phyloP scores from a whole-genome alignment of 129 eudicot genomes.

The Flaveria linearis region DNA sequence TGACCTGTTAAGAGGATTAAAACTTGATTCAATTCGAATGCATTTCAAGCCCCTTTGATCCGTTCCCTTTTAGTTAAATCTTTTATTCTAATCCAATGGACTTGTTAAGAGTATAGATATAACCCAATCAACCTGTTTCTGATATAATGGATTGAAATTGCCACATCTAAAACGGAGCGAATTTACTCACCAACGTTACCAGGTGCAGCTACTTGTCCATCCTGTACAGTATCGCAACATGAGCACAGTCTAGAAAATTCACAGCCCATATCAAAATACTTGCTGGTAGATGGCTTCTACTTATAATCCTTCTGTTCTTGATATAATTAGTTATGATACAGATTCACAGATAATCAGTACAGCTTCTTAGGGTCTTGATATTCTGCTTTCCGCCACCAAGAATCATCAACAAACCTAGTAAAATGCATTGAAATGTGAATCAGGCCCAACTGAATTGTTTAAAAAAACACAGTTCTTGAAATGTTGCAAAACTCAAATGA shows the following conservation, averaged over 20 bases:
- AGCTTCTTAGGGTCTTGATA: constrained; percentile 25
- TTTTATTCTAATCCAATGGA: not conserved
- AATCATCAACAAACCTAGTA: constrained; percentile 27
- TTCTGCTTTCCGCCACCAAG: constrained; percentile 15
- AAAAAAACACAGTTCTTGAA: not conserved
- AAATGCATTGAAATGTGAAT: not conserved
- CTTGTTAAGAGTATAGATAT: not conserved
- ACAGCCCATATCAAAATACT: constrained; percentile 34
- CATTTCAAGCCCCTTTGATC: not conserved
- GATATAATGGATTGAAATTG: not conserved
- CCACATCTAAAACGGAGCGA: not conserved
- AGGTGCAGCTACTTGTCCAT: constrained; percentile 24
- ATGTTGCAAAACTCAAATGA: not conserved
- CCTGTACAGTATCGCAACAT: constrained; percentile 34
- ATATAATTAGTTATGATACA: not conserved
- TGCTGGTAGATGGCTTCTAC: constrained; percentile 17
- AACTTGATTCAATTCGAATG: not conserved
- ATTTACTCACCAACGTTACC: constrained; percentile 33
- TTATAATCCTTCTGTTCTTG: constrained; percentile 6
- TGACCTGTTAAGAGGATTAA: not conserved
- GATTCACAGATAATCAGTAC: constrained; percentile 3
- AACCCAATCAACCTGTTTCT: not conserved
- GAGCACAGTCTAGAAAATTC: constrained; percentile 38
- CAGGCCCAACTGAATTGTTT: constrained; percentile 1
- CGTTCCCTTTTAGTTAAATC: not conserved